Evolutionary conservation across 352 stramenopile genomes (phyloP).

Genomic region (Phytophthora citricola): DNA sequence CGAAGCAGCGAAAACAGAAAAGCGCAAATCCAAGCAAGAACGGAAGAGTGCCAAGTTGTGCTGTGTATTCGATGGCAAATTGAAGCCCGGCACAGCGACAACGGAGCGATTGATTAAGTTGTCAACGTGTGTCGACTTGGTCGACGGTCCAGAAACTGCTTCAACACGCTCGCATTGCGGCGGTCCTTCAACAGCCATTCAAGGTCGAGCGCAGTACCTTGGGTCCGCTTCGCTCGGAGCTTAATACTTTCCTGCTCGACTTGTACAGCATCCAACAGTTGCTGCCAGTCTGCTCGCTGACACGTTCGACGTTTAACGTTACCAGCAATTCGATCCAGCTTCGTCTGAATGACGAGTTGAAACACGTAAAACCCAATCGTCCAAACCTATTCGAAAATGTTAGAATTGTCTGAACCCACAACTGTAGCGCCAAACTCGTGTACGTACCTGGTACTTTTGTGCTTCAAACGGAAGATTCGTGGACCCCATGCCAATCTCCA

Average conservation of each 20-base stretch:
- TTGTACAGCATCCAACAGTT: slow-evolving; percentile 24
- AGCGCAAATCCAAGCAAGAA: background rate
- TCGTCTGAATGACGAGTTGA: slow-evolving; percentile 36
- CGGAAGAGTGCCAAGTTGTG: slow-evolving; percentile 19
- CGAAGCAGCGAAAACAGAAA: too few species aligned
- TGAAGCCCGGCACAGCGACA: slow-evolving; percentile 16
- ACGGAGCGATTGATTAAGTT: background rate
- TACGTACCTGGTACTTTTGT: slow-evolving; percentile 34
- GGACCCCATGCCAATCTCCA: slow-evolving; percentile 20
- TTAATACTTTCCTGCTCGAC: slow-evolving; percentile 19
- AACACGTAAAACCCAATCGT: slow-evolving; percentile 51
- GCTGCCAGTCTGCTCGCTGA: slow-evolving; percentile 28
- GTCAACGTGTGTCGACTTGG: background rate
- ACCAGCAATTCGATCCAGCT: slow-evolving; percentile 19
- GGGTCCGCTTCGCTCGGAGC: slow-evolving; percentile 9
- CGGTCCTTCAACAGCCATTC: slow-evolving; percentile 37
- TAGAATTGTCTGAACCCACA: background rate
- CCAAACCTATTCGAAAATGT: slow-evolving; percentile 42
- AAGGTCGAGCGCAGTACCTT: slow-evolving; percentile 15
- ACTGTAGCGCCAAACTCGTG: too few species aligned
- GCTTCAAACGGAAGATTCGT: slow-evolving; percentile 15
- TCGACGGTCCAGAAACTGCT: slow-evolving; percentile 24
- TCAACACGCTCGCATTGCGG: slow-evolving; percentile 38
- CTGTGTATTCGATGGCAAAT: slow-evolving; percentile 8
- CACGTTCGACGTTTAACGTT: slow-evolving; percentile 1